A percentile compares a stretch with the other conserved stretches of the same genome.
Conservation (phyloP, 352 stramenopile genomes). For the Phytopythium litorale region DNA sequence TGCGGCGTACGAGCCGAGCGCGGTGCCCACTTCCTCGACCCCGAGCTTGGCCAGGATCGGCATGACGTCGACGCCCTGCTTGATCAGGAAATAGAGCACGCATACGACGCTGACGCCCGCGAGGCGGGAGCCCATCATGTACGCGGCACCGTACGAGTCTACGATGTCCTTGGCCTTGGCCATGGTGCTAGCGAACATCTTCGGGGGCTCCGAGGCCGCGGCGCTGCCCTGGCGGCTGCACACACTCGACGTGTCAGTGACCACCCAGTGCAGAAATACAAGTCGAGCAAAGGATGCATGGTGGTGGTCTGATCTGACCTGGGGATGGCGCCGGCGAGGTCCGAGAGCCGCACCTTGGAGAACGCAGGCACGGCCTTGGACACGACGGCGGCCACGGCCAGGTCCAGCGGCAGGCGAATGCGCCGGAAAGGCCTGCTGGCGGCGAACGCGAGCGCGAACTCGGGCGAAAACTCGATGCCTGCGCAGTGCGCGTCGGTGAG, state of each 20-base stretch:
- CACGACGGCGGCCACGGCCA: slow-evolving; percentile 62
- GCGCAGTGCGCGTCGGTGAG: neutral
- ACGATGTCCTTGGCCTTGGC: slow-evolving; percentile 68
- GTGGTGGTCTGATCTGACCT: slow-evolving; percentile 32
- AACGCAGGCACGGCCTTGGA: slow-evolving; percentile 71
- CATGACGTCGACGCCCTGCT: slow-evolving; percentile 81
- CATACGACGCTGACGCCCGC: slow-evolving; percentile 75
- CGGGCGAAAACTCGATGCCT: slow-evolving; percentile 74
- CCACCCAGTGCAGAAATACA: neutral
- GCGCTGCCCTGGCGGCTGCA: slow-evolving; percentile 4
- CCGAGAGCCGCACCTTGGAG: slow-evolving; percentile 63
- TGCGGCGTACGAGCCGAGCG: slow-evolving; percentile 70
- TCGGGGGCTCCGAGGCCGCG: slow-evolving; percentile 14
- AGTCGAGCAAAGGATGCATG: neutral
- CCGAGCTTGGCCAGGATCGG: slow-evolving; percentile 67
- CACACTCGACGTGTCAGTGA: neutral
- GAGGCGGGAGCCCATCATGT: slow-evolving; percentile 87
- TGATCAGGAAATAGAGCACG: slow-evolving; percentile 68
- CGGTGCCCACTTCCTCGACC: slow-evolving; percentile 64
- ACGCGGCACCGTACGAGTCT: slow-evolving; percentile 84
- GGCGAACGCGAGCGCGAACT: slow-evolving; percentile 84
- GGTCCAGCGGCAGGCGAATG: slow-evolving; percentile 71
- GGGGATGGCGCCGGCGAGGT: slow-evolving; percentile 54
- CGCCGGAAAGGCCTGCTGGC: slow-evolving; percentile 80
- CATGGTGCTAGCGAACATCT: slow-evolving; percentile 60